Base-by-base conservation (phyloP, 108 stramenopile species). In the Conticribra guillardii region DNA sequence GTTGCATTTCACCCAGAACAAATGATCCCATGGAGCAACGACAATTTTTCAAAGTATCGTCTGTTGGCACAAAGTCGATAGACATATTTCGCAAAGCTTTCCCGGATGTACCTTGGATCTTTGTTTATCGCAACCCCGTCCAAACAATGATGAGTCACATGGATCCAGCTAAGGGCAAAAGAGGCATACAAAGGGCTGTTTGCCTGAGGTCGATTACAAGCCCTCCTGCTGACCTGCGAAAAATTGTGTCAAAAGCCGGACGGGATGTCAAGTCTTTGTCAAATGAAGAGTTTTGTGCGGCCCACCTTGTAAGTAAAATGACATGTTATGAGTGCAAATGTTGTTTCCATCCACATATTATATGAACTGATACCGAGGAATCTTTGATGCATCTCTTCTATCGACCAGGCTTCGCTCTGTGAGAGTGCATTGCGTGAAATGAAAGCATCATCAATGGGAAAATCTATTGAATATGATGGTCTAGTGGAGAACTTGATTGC, bases 21-120 rank as follows among this genome's bases (percentile, higher is more conserved):
- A 51, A 57, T 8, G 50, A 46, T 61, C 49, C 64, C 19, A 51
- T 55, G 22, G 83, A 89, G 67, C 71, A 60, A 7, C 67, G 76
- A 22, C 63, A 93, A 46, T 99, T 98, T 86, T 96, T 95, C 82
- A 99, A 99, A 81, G 89, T 99, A n/a, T 94, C 93, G 66, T 89
- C 89, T 21, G 69, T 88, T 46, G 84, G 84, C 0, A 76, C 87
- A 3, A 64, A 85, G 67, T 44, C 51, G 47, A 85, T 96, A 18
- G 81, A 78, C 5, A 33, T 84, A 3, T 76, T 96, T 66, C 67
- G 71, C 47, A 52, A 79, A 34, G 96, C 95, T 29, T 89, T 97
- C 41, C 96, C 97, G 0, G 66, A 74, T 1, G 67, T 69, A 3
- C 95, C 96, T 0, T 99, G 96, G 96, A 80, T 90, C 7, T 99